Conservation (phyloP, 768 basidiomycete genomes). For the Trametes villosa region DNA sequence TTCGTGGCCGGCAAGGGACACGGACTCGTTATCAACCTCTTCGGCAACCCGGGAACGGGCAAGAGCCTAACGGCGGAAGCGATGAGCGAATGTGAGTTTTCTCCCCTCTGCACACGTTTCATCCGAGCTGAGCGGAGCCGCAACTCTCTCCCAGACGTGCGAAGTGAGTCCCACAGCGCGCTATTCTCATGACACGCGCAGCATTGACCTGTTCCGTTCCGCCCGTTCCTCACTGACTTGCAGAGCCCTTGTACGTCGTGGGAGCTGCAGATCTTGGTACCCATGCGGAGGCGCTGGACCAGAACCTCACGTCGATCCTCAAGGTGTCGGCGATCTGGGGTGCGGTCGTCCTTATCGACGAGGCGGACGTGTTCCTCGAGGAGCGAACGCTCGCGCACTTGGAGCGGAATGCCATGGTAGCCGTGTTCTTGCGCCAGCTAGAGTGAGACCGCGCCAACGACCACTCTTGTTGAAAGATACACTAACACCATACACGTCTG, state of each 20-base stretch:
- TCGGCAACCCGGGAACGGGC: slow-evolving; percentile 39
- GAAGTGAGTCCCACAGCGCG: slow-evolving; percentile 23
- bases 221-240: neutral
- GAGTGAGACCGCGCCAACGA: slow-evolving; percentile 19
- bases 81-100: slow-evolving; percentile 39
- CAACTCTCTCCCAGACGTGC: slow-evolving; percentile 22
- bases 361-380: slow-evolving; percentile 74
- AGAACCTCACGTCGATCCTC: slow-evolving; percentile 35
- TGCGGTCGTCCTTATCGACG: slow-evolving; percentile 41
- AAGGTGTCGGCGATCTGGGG: slow-evolving; percentile 40
- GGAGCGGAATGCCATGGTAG: slow-evolving; percentile 73
- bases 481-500: neutral
- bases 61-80: slow-evolving; percentile 42
- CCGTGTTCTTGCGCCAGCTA: slow-evolving; percentile 48
- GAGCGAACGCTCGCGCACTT: slow-evolving; percentile 66
- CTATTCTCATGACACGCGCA: neutral
- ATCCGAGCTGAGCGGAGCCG: neutral
- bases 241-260: slow-evolving; percentile 40
- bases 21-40: slow-evolving; percentile 40
- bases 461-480: neutral
- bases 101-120: neutral
- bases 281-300: slow-evolving; percentile 36
- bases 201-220: neutral
- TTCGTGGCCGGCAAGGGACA: slow-evolving; percentile 42
- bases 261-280: slow-evolving; percentile 42